A percentile compares a stretch with the other conserved stretches of the same genome.
Conservation (phyloP, 495 filamentous ascomycete genomes). For the Neurospora sp. region DNA sequence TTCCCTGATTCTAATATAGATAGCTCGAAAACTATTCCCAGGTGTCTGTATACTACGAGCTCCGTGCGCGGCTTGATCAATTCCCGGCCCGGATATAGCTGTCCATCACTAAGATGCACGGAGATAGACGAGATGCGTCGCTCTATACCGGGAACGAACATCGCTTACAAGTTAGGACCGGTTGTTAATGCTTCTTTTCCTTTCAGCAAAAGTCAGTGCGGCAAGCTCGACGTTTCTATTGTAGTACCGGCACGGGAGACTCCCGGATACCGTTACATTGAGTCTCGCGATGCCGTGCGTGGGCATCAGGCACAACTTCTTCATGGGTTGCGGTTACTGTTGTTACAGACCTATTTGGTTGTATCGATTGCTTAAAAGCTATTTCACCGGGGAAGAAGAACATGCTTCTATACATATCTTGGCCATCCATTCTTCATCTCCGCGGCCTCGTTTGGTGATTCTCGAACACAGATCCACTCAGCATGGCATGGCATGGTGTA, state of each 20-base stretch:
- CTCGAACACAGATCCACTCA: neutral
- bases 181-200: neutral
- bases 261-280: neutral
- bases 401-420: neutral
- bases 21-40: neutral
- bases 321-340: neutral
- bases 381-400: neutral
- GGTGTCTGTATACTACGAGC: neutral
- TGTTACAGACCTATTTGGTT: neutral
- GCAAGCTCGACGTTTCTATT: neutral
- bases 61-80: neutral
- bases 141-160: neutral
- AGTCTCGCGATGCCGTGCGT: too few relatives aligned
- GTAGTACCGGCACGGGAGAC: neutral
- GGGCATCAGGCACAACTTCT: too few relatives aligned
- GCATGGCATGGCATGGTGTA: neutral
- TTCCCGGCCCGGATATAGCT: neutral
- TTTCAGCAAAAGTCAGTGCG: neutral
- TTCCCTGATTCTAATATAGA: neutral
- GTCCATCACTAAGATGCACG: neutral
- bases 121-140: neutral
- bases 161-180: neutral
- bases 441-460: neutral
- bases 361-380: neutral
- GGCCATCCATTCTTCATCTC: neutral